Base-by-base conservation (phyloP, 257 asterid species). In the Lavandula angustifolia region DNA sequence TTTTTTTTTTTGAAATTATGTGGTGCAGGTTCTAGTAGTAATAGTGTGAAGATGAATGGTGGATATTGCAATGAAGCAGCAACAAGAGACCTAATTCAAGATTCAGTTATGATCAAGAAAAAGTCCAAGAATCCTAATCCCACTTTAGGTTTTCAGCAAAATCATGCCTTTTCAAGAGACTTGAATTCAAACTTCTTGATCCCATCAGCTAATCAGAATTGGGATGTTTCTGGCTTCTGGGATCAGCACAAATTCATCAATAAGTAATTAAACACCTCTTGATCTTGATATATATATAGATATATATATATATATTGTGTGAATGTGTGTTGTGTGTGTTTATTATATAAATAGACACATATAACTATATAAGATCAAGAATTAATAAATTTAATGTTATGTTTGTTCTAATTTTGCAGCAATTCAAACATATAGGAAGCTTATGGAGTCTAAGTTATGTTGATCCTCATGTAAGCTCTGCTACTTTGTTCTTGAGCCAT, bases 161-260 rank as follows among this genome's bases (percentile, higher is more conserved):
- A 82, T 56, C 56, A 48, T 3, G 52, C 37, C 43, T 52, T 52
- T 59, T 67, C 81, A 7, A 69, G 72, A 11, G 73, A 69, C 33
- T 52, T 64, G 63, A 60, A 56, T 12, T 44, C 76, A 3, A 74
- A 38, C 69, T 60, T 66, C 64, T 48, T 32, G 38, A 42, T 44
- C 54, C 73, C 73, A 31, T 55, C 72, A 12, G 57, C 70, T 14
- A 32, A 66, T 71, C 74, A 73, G 46, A 79, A 74, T 57, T 81
- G 90, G 94, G 87, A 80, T 66, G 38, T 70, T 54, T 72, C 70
- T 66, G 72, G 70, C 71, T 67, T 61, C 56, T 65, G 68, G 72
- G 79, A 78, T 74, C 83, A 76, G 66, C 78, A 77, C 74, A 72
- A 73, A 75, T 75, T 80, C 87, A 53, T 67, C 68, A 52, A 67